Base-by-base conservation (phyloP, 352 stramenopile species). In the Globisporangium perplexum region DNA sequence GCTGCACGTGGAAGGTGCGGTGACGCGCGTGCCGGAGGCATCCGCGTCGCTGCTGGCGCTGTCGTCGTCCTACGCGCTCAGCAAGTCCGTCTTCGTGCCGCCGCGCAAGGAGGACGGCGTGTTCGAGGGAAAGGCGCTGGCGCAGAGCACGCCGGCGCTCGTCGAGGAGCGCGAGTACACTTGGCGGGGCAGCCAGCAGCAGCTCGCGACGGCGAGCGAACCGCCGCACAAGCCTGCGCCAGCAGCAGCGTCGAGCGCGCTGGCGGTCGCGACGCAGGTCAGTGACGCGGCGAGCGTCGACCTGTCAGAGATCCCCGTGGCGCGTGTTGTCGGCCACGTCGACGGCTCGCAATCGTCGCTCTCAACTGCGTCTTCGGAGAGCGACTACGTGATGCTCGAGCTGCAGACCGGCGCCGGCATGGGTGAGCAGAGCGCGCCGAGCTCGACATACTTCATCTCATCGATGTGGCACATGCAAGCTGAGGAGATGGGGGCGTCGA, bases 361-460 rank as follows among this genome's bases (percentile, higher is more conserved):
- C 17, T 45, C 39, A n/a, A 45, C 65, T 1, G 39, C 23, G 2
- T 55, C 61, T 2, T 55, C 55, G 0, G 72, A 72, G 47, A 87
- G 72, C 47, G 81, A 89, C 57, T 91, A 91, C 57, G 81, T 91
- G 44, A 87, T 89, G 78, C 72, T 93, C 39, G 78, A 93, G 58
- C 70, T 89, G 22, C 77, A 90, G 57, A 77, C 82, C 22, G 74
- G 77, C 18, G 75, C 76, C 0, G 82, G 78, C 4, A 54, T 90
- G 3, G 64, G 64, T 22, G 73, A 78, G 26, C 18, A 28, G 30
- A n/a, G 24, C 10, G n/a, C 47, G 48, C 42, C 59, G 4, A 74
- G 66, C 44, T 90, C 82, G 28, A 88, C 76, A 26, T 93, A 85
- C 57, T 93, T 93, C 57, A 85, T 93, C 50, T 90, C 83, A 7